A percentile compares a stretch with the other conserved stretches of the same genome.
phyloP scores from a whole-genome alignment of 208 protist genomes.

The Trypanosoma melophagium region DNA sequence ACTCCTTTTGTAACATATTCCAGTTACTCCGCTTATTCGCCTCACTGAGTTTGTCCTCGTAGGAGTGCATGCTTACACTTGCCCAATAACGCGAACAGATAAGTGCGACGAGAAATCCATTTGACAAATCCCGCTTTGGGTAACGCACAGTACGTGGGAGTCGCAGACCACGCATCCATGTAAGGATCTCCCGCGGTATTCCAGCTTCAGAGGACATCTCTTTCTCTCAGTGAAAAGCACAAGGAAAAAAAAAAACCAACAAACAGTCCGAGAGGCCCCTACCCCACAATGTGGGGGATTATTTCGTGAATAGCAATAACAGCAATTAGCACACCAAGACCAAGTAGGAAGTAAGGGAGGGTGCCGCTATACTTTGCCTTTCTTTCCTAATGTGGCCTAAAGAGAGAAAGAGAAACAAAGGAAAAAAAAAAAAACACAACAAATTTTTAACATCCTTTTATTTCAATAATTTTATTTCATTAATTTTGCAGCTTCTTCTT shows the following conservation, averaged over 20 bases:
- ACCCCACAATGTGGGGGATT: neutral
- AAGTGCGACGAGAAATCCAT: slow-evolving; percentile 91
- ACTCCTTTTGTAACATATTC: slow-evolving; percentile 67
- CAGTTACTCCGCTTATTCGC: slow-evolving; percentile 90
- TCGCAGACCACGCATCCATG: slow-evolving; percentile 90
- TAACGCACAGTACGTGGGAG: slow-evolving; percentile 77
- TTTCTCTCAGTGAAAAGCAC: no score
- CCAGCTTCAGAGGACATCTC: slow-evolving; percentile 3
- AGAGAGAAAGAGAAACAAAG: neutral
- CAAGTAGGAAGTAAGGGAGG: neutral
- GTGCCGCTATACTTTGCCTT: neutral
- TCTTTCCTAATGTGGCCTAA: neutral
- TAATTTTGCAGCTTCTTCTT: no score
- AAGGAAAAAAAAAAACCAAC: no score
- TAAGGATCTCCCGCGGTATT: slow-evolving; percentile 85
- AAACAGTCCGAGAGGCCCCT: neutral
- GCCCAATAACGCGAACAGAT: slow-evolving; percentile 93
- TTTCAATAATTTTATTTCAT: neutral
- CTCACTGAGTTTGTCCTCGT: slow-evolving; percentile 72
- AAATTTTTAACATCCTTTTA: no score
- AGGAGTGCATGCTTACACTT: slow-evolving; percentile 90
- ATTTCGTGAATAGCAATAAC: neutral
- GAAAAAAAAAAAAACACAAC: neutral
- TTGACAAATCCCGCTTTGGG: slow-evolving; percentile 88
- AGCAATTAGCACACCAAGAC: neutral